A percentile compares a stretch with the other conserved stretches of the same genome.
These are phyloP conservation scores for Diospyros kaki DNA, from an alignment of 148 eudicot genomes.

Conservation along the genomic window DNA sequence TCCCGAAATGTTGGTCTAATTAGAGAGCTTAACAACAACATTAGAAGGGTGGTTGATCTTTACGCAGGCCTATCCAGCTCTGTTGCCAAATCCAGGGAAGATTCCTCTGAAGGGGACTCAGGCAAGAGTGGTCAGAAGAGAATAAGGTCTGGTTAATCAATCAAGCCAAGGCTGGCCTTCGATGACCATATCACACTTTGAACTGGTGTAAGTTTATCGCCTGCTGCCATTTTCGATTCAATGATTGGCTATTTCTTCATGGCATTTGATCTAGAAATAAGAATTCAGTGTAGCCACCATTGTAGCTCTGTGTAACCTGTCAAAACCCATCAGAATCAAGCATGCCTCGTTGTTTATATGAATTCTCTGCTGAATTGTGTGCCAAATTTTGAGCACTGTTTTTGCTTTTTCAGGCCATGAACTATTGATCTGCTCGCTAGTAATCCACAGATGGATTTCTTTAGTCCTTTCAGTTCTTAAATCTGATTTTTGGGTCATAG, in stretches of 20 bases:
- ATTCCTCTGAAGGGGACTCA: slow-evolving; percentile 39
- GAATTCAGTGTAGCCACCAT: slow-evolving; percentile 7
- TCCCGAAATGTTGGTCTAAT: slow-evolving; percentile 37
- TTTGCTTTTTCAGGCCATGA: background rate
- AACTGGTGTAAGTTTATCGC: background rate
- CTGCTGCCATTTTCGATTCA: background rate
- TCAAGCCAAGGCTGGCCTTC: background rate
- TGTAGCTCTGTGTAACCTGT: slow-evolving; percentile 5
- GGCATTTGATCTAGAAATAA: slow-evolving; percentile 1
- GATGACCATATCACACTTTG: background rate
- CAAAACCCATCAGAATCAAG: slow-evolving; percentile 9
- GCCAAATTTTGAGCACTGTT: background rate
- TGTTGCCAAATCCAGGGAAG: slow-evolving; percentile 32
- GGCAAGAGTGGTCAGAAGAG: slow-evolving; percentile 34
- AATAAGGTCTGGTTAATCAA: slow-evolving; percentile 26
- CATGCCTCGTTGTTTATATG: background rate
- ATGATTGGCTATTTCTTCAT: background rate
- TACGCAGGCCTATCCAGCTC: slow-evolving; percentile 35
- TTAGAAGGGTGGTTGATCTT: slow-evolving; percentile 38
- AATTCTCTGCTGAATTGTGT: background rate
- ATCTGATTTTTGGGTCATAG: background rate
- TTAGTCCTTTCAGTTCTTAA: background rate
- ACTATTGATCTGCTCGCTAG: background rate
- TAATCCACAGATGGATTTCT: slow-evolving; percentile 5
- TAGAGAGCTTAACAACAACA: slow-evolving; percentile 49